phyloP scores from a whole-genome alignment of 768 basidiomycete species.

The Lactarius trivialis region DNA sequence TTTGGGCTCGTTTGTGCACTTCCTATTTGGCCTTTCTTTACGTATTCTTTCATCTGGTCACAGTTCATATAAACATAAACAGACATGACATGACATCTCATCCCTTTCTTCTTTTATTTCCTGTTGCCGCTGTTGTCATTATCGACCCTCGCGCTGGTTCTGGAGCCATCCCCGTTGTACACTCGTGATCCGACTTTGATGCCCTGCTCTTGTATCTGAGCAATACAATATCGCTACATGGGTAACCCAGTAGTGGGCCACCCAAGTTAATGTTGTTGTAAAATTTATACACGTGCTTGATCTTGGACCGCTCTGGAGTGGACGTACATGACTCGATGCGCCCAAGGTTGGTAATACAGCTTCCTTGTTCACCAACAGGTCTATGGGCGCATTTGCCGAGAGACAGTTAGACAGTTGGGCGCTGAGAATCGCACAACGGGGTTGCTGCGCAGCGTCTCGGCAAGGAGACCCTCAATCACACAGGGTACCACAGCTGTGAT shows the following conservation, averaged over 20 bases:
- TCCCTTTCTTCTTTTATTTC: constrained; percentile 18
- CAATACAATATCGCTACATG: constrained; percentile 17
- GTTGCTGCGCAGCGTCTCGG: neutral
- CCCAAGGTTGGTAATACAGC: neutral
- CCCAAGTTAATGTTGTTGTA: constrained; percentile 22
- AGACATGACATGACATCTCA: constrained; percentile 26
- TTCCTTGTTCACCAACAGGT: neutral
- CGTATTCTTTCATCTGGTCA: constrained; percentile 9
- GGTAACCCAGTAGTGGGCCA: constrained; percentile 6
- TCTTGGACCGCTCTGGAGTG: neutral
- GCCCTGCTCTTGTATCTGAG: neutral
- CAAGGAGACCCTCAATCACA: neutral
- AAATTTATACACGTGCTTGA: neutral
- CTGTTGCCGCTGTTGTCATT: constrained; percentile 24
- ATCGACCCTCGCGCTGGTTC: constrained; percentile 16
- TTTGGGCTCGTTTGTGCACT: constrained; percentile 14
- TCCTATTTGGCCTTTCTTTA: neutral
- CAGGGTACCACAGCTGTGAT: neutral
- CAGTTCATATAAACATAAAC: constrained; percentile 20
- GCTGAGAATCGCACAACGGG: neutral
- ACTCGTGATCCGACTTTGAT: constrained; percentile 5
- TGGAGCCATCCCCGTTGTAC: constrained; percentile 14
- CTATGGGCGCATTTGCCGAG: neutral
- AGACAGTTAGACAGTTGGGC: neutral
- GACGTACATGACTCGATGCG: neutral